Conservation (phyloP, 179 eudicot genomes). For the Silene vulgaris region DNA sequence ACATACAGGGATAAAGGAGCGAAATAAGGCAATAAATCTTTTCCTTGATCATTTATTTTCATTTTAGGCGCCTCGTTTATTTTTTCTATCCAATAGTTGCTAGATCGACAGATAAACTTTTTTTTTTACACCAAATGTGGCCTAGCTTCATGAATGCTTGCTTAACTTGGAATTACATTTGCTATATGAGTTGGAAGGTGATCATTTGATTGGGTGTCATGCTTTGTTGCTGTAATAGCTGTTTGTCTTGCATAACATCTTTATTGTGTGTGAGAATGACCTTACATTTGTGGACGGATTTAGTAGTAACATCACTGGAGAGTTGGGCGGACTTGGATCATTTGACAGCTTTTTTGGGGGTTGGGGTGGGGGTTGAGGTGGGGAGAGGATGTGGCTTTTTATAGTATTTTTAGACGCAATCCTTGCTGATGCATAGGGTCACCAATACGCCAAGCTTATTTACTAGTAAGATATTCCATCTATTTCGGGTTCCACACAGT, state of each 20-base stretch:
- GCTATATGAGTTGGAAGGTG: neutral
- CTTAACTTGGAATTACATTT: neutral
- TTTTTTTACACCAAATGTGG: neutral
- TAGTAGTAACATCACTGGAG: no score
- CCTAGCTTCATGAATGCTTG: neutral
- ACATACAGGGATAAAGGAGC: neutral
- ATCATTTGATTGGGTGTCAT: neutral
- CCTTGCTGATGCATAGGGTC: neutral
- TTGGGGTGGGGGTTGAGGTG: no score
- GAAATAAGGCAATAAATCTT: neutral
- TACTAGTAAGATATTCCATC: neutral
- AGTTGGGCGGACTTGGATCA: no score
- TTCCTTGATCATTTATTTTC: neutral
- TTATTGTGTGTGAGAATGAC: no score
- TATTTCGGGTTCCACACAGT: neutral
- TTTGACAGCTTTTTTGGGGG: no score
- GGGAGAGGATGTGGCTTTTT: no score
- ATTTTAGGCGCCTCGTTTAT: neutral
- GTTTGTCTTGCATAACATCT: neutral
- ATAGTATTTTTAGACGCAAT: neutral
- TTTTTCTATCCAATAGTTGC: neutral
- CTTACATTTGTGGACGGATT: no score
- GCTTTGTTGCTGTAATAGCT: neutral
- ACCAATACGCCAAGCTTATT: neutral
- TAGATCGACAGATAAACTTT: neutral